These are phyloP conservation scores for Zancudomyces culisetae DNA, from an alignment of 371 early-diverging fungal species.

Conservation along the genomic window DNA sequence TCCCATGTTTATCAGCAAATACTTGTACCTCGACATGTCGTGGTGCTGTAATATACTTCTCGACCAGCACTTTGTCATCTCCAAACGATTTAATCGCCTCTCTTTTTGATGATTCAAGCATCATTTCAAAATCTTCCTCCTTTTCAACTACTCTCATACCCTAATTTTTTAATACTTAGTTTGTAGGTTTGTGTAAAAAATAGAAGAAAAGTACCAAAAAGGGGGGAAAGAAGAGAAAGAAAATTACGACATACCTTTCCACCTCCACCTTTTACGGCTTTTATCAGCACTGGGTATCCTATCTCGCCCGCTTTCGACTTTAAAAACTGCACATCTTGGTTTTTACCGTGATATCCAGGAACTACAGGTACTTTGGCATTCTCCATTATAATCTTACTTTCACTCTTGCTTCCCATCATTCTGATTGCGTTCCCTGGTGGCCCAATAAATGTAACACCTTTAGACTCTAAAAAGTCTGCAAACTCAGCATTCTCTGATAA, in stretches of 20 bases:
- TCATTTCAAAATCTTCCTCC: constrained; percentile 49
- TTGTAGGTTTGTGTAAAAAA: no score
- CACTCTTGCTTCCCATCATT: constrained; percentile 87
- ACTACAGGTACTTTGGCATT: constrained; percentile 65
- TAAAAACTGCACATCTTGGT: constrained; percentile 41
- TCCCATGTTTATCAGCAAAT: constrained; percentile 59
- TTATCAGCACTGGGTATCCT: constrained; percentile 71
- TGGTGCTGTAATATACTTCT: constrained; percentile 78
- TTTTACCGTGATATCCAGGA: constrained; percentile 80
- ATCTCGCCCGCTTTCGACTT: constrained; percentile 32
- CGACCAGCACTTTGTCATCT: constrained; percentile 72
- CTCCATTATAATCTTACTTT: constrained; percentile 68
- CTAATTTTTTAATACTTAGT: no score
- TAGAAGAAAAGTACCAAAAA: no score
- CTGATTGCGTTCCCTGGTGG: constrained; percentile 60
- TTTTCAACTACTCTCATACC: constrained; percentile 60
- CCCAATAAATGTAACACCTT: constrained; percentile 58
- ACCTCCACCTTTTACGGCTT: constrained; percentile 82
- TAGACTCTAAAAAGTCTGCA: constrained; percentile 41
- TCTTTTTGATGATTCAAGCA: constrained; percentile 59
- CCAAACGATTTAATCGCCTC: constrained; percentile 81
- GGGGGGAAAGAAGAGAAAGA: no score
- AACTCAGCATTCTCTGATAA: constrained; percentile 63
- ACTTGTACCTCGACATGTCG: constrained; percentile 84
- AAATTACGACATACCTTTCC: no score